Evolutionary conservation across 352 stramenopile species (phyloP).

Genomic region (Phytophthora idaei): DNA sequence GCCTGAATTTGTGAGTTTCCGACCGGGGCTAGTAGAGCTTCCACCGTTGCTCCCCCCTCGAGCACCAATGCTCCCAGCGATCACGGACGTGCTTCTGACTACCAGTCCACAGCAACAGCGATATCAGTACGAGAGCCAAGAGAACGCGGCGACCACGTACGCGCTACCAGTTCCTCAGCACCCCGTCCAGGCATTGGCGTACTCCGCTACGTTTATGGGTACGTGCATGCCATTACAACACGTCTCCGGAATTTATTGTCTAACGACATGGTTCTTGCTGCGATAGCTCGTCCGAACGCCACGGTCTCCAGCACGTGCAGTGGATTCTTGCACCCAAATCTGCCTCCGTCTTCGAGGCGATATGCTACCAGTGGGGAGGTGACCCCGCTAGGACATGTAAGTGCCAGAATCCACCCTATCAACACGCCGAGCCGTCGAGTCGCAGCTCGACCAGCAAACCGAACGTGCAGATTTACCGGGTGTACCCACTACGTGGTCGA

Average conservation of each 20-base stretch:
- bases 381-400: constrained; percentile 20
- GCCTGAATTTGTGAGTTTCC: constrained; percentile 11
- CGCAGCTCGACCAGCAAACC: constrained; percentile 42
- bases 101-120: constrained; percentile 15
- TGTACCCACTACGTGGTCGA: constrained; percentile 78
- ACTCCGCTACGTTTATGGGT: constrained; percentile 28
- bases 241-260: not conserved
- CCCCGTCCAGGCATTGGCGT: not conserved
- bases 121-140: constrained; percentile 5
- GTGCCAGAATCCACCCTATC: constrained; percentile 20
- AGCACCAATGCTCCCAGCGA: constrained; percentile 19
- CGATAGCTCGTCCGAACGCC: constrained; percentile 14
- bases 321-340: constrained; percentile 1
- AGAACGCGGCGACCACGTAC: not conserved
- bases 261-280: not conserved
- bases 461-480: constrained; percentile 62
- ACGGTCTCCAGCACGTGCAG: constrained; percentile 6
- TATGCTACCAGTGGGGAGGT: constrained; percentile 10
- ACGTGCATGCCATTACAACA: not conserved
- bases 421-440: constrained; percentile 4
- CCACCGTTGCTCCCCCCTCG: constrained; percentile 23
- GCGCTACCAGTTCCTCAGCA: not conserved
- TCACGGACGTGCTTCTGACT: constrained; percentile 23
- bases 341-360: not conserved
- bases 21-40: constrained; percentile 14